Evolutionary conservation across 106 monocot genomes (phyloP), one percentile per base, ranked within the genome.

Genomic region (Apostasia ramifera): DNA sequence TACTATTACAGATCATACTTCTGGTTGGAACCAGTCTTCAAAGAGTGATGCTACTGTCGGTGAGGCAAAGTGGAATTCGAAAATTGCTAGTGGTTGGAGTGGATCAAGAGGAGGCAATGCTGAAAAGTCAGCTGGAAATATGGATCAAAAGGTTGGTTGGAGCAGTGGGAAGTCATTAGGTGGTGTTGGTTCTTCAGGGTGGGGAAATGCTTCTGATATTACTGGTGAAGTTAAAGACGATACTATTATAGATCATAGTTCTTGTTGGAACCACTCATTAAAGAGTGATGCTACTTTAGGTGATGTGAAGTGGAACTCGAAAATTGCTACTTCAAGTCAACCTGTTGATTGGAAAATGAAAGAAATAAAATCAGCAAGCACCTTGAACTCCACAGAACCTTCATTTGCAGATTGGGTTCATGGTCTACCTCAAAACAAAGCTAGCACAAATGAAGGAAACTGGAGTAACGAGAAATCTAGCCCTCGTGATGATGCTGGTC

Each of bases 131-230:
- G 46, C 46, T 10, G 46, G 2, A 5, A 40, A 2, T 45, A 14
- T 6, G 14, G 46, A 63, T 47, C 45, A 47, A 44, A 63, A 47
- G 2, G 46, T 47, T 47, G 63, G 46, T 63, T 63, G 63, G 48
- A 65, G 48, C 7, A 8, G 37, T 15, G 48, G 37, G 37, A 65
- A 65, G 1, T 48, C 47, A 26, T 65, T 1, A 26, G 64, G 15
- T 15, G 48, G 48, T 37, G 46, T 1, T 49, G 11, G 11, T 8
- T 12, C 0, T 10, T 11, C 65, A 44, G 65, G 37, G 2, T 65
- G 65, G 65, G 65, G 65, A 65, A 26, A 46, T 65, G 48, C 7
- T 65, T n/a, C 45, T 64, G 47, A 64, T n/a, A 47, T 47, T 64
- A 15, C 47, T 64, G 47, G 65, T 49, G 65, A 26, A 65, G 48